Evolutionary conservation across 192 early-diverging fungal genomes (phyloP).

Genomic region (Entophlyctis luteolus): DNA sequence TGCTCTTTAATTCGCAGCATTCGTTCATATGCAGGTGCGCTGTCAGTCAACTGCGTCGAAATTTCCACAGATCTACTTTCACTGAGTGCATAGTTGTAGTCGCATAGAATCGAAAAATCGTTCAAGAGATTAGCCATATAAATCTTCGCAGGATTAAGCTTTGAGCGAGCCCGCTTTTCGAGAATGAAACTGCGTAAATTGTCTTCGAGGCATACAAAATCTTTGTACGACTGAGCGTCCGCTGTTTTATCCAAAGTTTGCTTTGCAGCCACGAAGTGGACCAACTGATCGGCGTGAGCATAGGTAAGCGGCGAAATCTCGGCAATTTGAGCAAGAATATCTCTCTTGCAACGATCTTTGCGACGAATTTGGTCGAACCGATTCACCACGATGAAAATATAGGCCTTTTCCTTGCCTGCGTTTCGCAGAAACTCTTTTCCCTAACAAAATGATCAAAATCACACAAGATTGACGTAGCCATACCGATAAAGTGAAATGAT

Average conservation of each 20-base stretch:
- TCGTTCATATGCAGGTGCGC: slow-evolving; percentile 66
- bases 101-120: slow-evolving; percentile 73
- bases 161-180: slow-evolving; percentile 90
- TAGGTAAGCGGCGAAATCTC: slow-evolving; percentile 92
- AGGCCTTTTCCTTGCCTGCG: slow-evolving; percentile 97
- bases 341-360: slow-evolving; percentile 88
- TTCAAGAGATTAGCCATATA: slow-evolving; percentile 81
- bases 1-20: slow-evolving; percentile 70
- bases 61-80: slow-evolving; percentile 60
- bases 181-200: slow-evolving; percentile 86
- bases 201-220: slow-evolving; percentile 81
- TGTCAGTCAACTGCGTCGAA: slow-evolving; percentile 32
- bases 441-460: no score
- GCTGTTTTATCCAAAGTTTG: slow-evolving; percentile 30
- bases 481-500: slow-evolving; percentile 97
- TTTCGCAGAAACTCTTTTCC: slow-evolving; percentile 94
- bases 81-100: slow-evolving; percentile 64
- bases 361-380: slow-evolving; percentile 91
- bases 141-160: slow-evolving; percentile 89
- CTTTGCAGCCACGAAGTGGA: slow-evolving; percentile 91
- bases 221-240: slow-evolving; percentile 22
- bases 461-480: no score
- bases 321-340: slow-evolving; percentile 95
- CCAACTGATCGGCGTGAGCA: slow-evolving; percentile 81
- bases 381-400: slow-evolving; percentile 98